Evolutionary conservation across 164 flowering plant species (phyloP).

Genomic region (Dillenia suffruticosa): DNA sequence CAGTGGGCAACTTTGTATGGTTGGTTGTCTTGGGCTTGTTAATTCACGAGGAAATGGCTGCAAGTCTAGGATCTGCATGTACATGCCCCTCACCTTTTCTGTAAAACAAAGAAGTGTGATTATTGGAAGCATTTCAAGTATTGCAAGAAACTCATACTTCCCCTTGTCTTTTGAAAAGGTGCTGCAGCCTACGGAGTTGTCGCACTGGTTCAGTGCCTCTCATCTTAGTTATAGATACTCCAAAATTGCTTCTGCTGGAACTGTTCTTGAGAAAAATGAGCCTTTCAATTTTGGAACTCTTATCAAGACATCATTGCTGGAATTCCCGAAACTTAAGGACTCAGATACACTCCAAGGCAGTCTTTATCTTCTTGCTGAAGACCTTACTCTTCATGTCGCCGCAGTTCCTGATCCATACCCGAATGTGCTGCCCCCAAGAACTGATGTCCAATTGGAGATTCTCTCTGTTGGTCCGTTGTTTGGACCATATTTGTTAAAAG

Average conservation of each 20-base stretch:
- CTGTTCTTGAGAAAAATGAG: conserved; percentile 55
- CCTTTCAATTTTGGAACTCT: conserved; percentile 50
- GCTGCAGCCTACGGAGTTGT: conserved; percentile 42
- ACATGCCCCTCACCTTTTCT: conserved; percentile 62
- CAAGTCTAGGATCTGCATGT: conserved; percentile 60
- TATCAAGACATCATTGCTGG: conserved; percentile 64
- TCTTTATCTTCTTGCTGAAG: conserved; percentile 68
- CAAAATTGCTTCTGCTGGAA: conserved; percentile 46
- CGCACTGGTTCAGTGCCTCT: conserved; percentile 36
- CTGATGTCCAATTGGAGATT: conserved; percentile 46
- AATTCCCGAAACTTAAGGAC: conserved; percentile 57
- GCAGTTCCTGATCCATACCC: conserved; percentile 44
- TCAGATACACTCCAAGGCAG: conserved; percentile 24
- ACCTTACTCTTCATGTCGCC: conserved; percentile 56
- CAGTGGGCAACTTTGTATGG: conserved; percentile 90
- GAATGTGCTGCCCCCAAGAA: conserved; percentile 18
- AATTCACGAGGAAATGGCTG: conserved; percentile 36
- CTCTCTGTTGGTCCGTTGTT: conserved; percentile 68
- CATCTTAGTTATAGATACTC: conserved; percentile 54
- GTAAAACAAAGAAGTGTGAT: conserved; percentile 66
- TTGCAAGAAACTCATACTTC: conserved; percentile 29
- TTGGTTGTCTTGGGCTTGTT: conserved; percentile 57
- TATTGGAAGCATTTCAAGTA: conserved; percentile 59
- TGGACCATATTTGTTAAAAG: conserved; percentile 48
- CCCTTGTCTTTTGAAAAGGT: conserved; percentile 65